phyloP scores from a whole-genome alignment of 805 yeast species.

The Wickerhamomyces mucosus region DNA sequence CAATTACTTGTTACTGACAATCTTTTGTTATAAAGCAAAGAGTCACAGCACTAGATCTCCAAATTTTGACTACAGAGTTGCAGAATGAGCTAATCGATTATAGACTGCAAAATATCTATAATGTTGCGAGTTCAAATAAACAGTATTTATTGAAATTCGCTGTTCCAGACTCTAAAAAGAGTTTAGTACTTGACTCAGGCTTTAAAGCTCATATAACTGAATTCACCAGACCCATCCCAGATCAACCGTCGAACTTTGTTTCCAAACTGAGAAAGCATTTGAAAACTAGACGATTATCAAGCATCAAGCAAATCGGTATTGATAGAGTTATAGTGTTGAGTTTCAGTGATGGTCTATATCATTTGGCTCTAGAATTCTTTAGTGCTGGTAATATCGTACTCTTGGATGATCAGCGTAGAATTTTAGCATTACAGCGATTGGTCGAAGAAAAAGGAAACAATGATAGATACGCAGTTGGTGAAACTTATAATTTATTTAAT shows the following conservation, averaged over 20 bases:
- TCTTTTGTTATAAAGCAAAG: conserved; percentile 49
- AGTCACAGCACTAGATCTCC: conserved; percentile 75
- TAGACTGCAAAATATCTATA: conserved; percentile 79
- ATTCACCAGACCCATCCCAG: conserved; percentile 72
- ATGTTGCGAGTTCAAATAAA: conserved; percentile 58
- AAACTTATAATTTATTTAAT: conserved; percentile 54
- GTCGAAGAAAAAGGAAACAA: conserved; percentile 66
- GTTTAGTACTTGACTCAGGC: conserved; percentile 78
- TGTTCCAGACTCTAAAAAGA: conserved; percentile 71
- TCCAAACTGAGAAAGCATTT: conserved; percentile 80
- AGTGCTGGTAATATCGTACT: conserved; percentile 89
- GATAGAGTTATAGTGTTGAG: conserved; percentile 80
- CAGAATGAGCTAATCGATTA: conserved; percentile 46
- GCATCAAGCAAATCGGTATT: conserved; percentile 61
- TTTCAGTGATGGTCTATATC: conserved; percentile 73
- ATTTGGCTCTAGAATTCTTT: conserved; percentile 82
- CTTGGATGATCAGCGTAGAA: conserved; percentile 57
- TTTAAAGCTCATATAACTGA: conserved; percentile 70
- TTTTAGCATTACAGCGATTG: conserved; percentile 65
- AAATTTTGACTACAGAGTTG: conserved; percentile 61
- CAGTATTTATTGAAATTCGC: conserved; percentile 76
- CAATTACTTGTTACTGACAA: too few species aligned
- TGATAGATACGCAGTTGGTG: conserved; percentile 66
- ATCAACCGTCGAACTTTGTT: conserved; percentile 78
- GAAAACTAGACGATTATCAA: conserved; percentile 68